Percentiles rank a stretch among this genome's conserved stretches.
Conservation (phyloP, 306 rosid species). For the Dicorynia guianensis region DNA sequence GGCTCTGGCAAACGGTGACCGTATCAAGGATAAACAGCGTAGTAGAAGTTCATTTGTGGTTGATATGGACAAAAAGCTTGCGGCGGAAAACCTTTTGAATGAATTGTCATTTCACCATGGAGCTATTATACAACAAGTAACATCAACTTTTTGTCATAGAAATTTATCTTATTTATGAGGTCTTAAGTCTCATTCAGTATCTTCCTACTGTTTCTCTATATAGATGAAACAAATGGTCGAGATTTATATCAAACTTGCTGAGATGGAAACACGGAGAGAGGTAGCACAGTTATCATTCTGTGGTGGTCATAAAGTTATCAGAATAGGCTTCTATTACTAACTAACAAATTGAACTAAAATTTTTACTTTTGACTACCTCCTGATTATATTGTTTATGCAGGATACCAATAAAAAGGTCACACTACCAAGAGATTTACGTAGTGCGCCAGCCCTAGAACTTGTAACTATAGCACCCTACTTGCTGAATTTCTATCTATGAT, state of each 20-base stretch:
- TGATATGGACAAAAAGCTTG: slow-evolving; percentile 91
- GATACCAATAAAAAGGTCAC: slow-evolving; percentile 77
- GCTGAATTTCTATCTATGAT: slow-evolving; percentile 29
- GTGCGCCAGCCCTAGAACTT: slow-evolving; percentile 77
- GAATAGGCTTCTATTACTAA: slow-evolving; percentile 19
- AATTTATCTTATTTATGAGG: slow-evolving; percentile 3
- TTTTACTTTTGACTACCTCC: slow-evolving; percentile 24
- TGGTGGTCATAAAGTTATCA: slow-evolving; percentile 30
- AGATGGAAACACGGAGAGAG: slow-evolving; percentile 89
- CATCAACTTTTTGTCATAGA: background rate
- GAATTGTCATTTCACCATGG: slow-evolving; percentile 83
- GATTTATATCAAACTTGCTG: slow-evolving; percentile 94
- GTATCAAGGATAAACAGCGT: slow-evolving; percentile 88
- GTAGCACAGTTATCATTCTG: slow-evolving; percentile 50
- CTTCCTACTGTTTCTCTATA: slow-evolving; percentile 7
- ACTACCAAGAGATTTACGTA: slow-evolving; percentile 90
- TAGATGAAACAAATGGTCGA: slow-evolving; percentile 97
- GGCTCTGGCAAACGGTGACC: slow-evolving; percentile 89
- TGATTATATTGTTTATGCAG: slow-evolving; percentile 59
- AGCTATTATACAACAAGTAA: slow-evolving; percentile 74
- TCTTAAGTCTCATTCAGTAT: slow-evolving; percentile 27
- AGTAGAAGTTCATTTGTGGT: slow-evolving; percentile 90
- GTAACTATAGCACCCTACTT: slow-evolving; percentile 53
- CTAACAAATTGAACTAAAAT: slow-evolving; percentile 12
- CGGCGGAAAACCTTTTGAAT: slow-evolving; percentile 81